Base-by-base conservation (phyloP, 768 basidiomycete species). In the Mycena albidolilacea region DNA sequence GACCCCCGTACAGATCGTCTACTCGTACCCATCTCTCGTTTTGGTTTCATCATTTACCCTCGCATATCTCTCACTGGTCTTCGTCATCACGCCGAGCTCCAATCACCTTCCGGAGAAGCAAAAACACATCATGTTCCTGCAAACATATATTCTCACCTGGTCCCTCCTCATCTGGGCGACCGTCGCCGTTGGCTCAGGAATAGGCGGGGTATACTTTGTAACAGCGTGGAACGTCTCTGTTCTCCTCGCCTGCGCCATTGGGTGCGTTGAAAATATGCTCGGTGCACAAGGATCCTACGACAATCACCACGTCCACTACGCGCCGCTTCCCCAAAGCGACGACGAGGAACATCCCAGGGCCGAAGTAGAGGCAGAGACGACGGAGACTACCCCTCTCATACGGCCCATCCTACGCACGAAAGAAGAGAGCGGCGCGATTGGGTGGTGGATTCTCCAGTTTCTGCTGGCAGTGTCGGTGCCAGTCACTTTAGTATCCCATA, bases 401-500 rank as follows among this genome's bases (percentile, higher is more conserved):
- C 78, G 59, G 41, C 77, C 73, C 44, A 44, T 54, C 48, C 46
- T 21, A 46, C 39, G 48, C 35, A 37, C 46, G n/a, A 64, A 65
- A 43, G 77, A 77, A 39, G 79, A 80, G 66, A 76, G 70, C 50
- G 79, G 81, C 37, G 78, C 78, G 23, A 76, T 81, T 43, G 82
- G 81, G 41, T 85, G 83, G 81, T 94, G 93, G 92, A 86, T 91
- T 52, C 72, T 87, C 50, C 91, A 93, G 77, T 77, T 91, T 50
- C 60, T 92, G 5, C 71, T 91, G 7, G 83, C 87, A 0, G 84
- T 93, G 3, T 88, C 90, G 5, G 60, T 89, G 0, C 89, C 90
- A 0, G 83, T 88, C 2, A 83, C 91, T 14, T 77, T 93, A 50
- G 69, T 90, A 12, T 83, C 83, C 60, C 89, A 94, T 76, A 81